phyloP scores from a whole-genome alignment of 2,329 filamentous ascomycete genomes.

The Didymella exigua region DNA sequence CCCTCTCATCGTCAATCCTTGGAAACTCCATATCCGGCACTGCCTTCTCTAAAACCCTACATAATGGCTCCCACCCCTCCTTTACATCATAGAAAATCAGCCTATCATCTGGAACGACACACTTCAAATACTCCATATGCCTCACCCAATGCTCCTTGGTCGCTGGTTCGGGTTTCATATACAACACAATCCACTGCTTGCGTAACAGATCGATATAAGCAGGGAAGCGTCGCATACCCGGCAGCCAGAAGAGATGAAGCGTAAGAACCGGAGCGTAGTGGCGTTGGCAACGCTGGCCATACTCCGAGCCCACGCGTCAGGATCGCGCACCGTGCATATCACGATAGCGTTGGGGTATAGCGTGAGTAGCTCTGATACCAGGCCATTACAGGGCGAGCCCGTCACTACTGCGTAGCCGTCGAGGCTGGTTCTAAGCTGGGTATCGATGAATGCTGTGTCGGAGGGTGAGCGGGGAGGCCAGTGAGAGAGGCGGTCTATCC shows the following conservation, averaged over 20 bases:
- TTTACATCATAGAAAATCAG: slow-evolving; percentile 2
- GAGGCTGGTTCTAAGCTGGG: neutral
- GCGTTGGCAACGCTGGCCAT: neutral
- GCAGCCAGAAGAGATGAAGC: neutral
- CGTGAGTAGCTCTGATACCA: neutral
- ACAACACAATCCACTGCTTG: neutral
- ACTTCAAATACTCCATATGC: neutral
- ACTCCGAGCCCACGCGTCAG: neutral
- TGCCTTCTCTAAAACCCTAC: neutral
- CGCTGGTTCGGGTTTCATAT: neutral
- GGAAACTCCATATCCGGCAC: neutral
- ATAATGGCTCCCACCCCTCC: neutral
- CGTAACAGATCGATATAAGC: neutral
- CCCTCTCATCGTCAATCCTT: neutral
- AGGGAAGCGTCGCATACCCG: neutral
- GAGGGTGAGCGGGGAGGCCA: neutral
- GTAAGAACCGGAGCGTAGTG: neutral
- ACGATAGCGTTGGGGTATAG: neutral
- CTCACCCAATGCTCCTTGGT: neutral
- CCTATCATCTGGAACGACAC: neutral
- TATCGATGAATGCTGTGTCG: neutral
- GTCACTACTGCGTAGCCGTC: slow-evolving; percentile 1
- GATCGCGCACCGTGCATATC: neutral
- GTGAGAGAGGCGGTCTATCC: neutral
- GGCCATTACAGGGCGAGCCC: neutral